Conservation (phyloP, 768 basidiomycete genomes). For the Termitomyces sp. region DNA sequence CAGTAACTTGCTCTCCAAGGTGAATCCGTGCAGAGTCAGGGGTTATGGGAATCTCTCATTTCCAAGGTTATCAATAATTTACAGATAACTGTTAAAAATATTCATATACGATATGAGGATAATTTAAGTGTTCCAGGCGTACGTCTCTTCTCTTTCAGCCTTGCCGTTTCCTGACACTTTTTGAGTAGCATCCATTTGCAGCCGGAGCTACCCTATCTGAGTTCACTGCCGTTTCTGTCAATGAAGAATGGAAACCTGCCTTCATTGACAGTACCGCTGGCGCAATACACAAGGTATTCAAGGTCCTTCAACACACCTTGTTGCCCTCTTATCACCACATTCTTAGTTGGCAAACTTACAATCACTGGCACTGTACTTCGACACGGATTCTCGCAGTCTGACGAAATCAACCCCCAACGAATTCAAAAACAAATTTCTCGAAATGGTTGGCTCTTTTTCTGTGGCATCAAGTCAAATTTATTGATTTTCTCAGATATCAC, state of each 20-base stretch:
- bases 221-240: conserved; percentile 87
- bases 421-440: conserved; percentile 67
- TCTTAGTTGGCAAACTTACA: conserved; percentile 76
- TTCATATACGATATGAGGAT: conserved; percentile 97
- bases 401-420: conserved; percentile 62
- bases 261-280: conserved; percentile 90
- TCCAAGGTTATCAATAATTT: conserved; percentile 93
- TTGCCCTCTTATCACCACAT: background rate
- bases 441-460: conserved; percentile 49
- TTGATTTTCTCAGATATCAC: conserved; percentile 34
- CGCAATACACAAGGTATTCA: conserved; percentile 80
- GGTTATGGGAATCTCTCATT: conserved; percentile 76
- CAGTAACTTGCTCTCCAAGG: conserved; percentile 21
- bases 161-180: conserved; percentile 4
- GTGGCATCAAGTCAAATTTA: background rate
- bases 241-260: conserved; percentile 82
- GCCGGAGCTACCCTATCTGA: conserved; percentile 84
- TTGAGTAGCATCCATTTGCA: conserved; percentile 84
- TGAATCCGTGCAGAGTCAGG: conserved; percentile 73
- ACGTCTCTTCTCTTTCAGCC: conserved; percentile 25
- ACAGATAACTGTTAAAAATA: conserved; percentile 92
- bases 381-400: conserved; percentile 86
- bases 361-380: conserved; percentile 90
- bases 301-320: background rate
- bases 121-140: conserved; percentile 90